Base-by-base conservation (phyloP, 139 green algal species). In the Closterium sp. region DNA sequence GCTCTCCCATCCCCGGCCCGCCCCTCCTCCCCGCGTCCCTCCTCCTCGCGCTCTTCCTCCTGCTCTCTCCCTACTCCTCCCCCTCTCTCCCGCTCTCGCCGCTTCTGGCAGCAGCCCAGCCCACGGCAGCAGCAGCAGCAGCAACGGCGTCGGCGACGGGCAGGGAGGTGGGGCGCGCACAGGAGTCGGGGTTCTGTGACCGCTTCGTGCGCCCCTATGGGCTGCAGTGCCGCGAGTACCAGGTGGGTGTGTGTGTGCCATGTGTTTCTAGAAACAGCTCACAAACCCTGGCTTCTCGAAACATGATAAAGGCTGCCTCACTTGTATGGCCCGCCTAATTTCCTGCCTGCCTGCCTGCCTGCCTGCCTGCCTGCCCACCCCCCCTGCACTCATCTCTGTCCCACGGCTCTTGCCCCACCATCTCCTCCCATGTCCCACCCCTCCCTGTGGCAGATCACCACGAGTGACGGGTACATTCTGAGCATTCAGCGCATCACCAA, bases 211-310 rank as follows among this genome's bases (percentile, higher is more conserved):
- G 85, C n/a, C n/a, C n/a, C 1, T 87, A 87, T 31, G 85, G 85
- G 28, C 85, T 87, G 85, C 28, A 30, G n/a, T 87, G 85, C 85
- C 85, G n/a, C 85, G 85, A 87, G 85, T 87, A 87, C 85, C 85
- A 87, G 85, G 85, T 87, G 85, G 27, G 62, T 27, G 62, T 13
- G 62, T 50, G 11, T 50, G 38, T 17, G 38, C 7, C 38, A 50
- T 13, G 1, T n/a, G n/a, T n/a, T n/a, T n/a, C n/a, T n/a, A n/a
- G n/a, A n/a, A n/a, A n/a, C n/a, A n/a, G n/a, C 38, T 50, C 32
- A 38, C 32, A 38, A 2, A 38, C 3, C 38, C 13, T 50, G 38
- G 7, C 4, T 9, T 50, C 13, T 13, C 13, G 38, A 50, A 9
- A 50, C 38, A 17, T 50, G 4, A 50, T 1, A 50, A 0, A n/a